Base-by-base conservation (phyloP, 1,284 basidiomycete species). In the Sanghuangporus weigelae region DNA sequence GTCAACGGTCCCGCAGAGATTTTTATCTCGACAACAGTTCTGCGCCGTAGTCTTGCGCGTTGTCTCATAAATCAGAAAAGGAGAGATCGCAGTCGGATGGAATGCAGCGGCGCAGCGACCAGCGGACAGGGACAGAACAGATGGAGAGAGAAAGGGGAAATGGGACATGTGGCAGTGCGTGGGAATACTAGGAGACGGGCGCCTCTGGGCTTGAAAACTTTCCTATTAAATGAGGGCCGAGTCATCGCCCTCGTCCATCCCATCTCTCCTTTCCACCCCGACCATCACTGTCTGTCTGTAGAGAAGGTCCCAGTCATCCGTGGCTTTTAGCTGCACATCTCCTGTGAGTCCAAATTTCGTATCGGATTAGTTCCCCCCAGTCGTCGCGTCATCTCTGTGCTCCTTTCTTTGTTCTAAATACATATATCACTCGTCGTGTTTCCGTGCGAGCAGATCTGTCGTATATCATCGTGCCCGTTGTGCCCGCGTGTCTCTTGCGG, bases 121-220 rank as follows among this genome's bases (percentile, higher is more conserved):
- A 19, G 21, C 19, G 49, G 14, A 35, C 14, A 54, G 11, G 48
- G 38, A 23, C 23, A 26, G 23, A 39, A 10, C 23, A n/a, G 57
- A 10, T 35, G 23, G 4, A 7, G 11, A 44, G 26, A 36, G 3
- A 48, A 40, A 16, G 12, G n/a, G 10, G 40, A 3, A 3, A 35
- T 36, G 35, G 35, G 23, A 2, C 3, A 31, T 31, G 53, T 62
- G 53, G 48, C 38, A 12, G 54, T 38, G 61, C 61, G 61, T 62
- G 61, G 26, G 61, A 62, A 62, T 48, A 7, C 39, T 23, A 42
- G 51, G 26, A 54, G 31, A 62, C 61, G 61, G 61, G 61, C 61
- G 61, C 54, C 46, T 70, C 68, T 69, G 68, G 62, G 67, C 60
- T 62, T 69, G 66, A 70, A 70, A 54, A 19, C 44, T 53, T 35